phyloP scores from a whole-genome alignment of 345 rosid genomes.

The Salix caprea region DNA sequence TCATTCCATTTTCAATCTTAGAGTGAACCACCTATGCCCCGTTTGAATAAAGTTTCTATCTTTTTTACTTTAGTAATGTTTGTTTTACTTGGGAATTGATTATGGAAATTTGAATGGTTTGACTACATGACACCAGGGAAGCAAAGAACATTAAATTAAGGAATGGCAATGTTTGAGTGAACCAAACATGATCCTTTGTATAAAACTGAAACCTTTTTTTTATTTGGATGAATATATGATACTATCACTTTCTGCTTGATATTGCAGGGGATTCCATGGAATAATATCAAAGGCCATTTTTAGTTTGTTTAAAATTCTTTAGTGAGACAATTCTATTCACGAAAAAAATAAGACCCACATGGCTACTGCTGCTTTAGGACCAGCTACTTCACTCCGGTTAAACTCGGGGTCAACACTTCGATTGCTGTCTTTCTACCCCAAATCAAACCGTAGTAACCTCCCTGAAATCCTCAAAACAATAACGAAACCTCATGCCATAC shows the following conservation, averaged over 20 bases:
- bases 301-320: neutral
- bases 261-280: neutral
- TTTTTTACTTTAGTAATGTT: neutral
- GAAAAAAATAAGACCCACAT: neutral
- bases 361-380: conserved; percentile 44
- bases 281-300: neutral
- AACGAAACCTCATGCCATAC: conserved; percentile 15
- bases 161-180: neutral
- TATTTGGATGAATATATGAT: neutral
- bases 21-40: neutral
- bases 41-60: neutral
- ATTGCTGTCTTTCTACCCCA: conserved; percentile 37
- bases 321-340: neutral
- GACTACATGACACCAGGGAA: neutral
- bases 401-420: conserved; percentile 41
- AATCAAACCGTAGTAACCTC: neutral
- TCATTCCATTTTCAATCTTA: neutral
- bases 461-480: conserved; percentile 11
- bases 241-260: neutral
- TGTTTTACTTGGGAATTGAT: neutral
- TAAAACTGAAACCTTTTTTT: neutral
- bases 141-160: neutral
- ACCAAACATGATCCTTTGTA: neutral
- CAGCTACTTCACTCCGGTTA: conserved; percentile 47
- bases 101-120: neutral